Evolutionary conservation across 352 stramenopile species (phyloP), one percentile per base, ranked within the genome.

Genomic region (Phytophthora pistaciae): DNA sequence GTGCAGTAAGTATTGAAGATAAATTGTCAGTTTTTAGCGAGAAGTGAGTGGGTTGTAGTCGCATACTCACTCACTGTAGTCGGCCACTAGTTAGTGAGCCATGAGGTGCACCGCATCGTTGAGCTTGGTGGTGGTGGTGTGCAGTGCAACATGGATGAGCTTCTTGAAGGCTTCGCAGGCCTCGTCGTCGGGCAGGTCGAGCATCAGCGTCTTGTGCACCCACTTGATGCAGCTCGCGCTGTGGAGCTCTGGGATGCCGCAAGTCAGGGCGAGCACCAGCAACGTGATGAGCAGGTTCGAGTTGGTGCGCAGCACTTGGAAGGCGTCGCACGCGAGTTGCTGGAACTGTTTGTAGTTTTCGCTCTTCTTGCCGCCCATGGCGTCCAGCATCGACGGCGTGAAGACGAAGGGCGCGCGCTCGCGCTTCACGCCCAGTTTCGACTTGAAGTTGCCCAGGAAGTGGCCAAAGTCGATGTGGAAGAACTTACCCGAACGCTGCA

Each of bases 401-500:
- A 98, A 96, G n/a, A 98, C 85, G 61, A 98, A 98, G 33, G 90
- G 90, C 1, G 91, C 87, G 25, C 88, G 87, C 69, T 98, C 95
- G 7, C 94, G 81, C 68, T 97, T 97, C 46, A 98, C 85, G 9
- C 95, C 95, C 14, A 97, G 64, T 65, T 98, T 98, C 23, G 79
- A 92, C 77, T 98, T 98, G 76, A 98, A 98, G 55, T 98, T 97
- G n/a, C 95, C 95, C 27, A 98, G 73, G 57, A 98, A 98, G 68
- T 98, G 95, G 1, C 96, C 96, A 70, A 99, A 99, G 60, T 99
- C 96, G 57, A 99, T 99, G 86, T 99, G 96, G 77, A 99, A 98
- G 23, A 99, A 88, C 65, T 96, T 97, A 0, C 96, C 96, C 5
- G 94, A 91, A 18, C 84, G 83, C 68, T 97, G 97, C 52, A 99